These are phyloP conservation scores for Nannizziopsis arthrosporioides DNA, from an alignment of 2,329 filamentous ascomycete species.

Conservation along the genomic window DNA sequence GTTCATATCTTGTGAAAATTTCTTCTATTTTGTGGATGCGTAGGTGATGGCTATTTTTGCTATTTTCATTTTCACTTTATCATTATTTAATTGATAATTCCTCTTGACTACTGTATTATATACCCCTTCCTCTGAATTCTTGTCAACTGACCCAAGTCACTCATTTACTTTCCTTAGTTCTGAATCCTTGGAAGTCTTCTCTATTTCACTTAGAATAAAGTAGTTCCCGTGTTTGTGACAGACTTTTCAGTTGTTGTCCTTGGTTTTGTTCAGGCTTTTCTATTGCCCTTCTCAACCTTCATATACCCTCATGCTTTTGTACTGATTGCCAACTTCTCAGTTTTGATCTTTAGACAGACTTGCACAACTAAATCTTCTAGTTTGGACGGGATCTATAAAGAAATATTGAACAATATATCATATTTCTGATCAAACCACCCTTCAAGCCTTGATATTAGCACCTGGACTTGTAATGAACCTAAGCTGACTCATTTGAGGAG, in stretches of 20 bases:
- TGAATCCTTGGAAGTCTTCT: too few relatives aligned
- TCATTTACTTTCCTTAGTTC: neutral
- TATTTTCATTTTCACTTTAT: constrained; percentile 14
- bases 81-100: constrained; percentile 19
- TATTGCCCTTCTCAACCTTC: too few relatives aligned
- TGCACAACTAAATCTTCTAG: too few relatives aligned
- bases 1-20: neutral
- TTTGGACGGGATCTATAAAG: too few relatives aligned
- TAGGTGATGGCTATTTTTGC: neutral
- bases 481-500: too few relatives aligned
- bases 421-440: too few relatives aligned
- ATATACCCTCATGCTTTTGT: neutral
- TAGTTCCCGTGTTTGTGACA: too few relatives aligned
- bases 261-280: neutral
- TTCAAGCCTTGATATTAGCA: too few relatives aligned
- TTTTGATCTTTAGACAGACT: neutral
- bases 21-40: neutral
- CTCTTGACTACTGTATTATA: constrained; percentile 8
- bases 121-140: constrained; percentile 4
- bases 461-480: too few relatives aligned
- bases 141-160: constrained; percentile 1
- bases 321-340: too few relatives aligned
- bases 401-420: too few relatives aligned
- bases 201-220: too few relatives aligned
- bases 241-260: neutral